phyloP scores from a whole-genome alignment of 495 filamentous ascomycete species.

The Podospora conica region DNA sequence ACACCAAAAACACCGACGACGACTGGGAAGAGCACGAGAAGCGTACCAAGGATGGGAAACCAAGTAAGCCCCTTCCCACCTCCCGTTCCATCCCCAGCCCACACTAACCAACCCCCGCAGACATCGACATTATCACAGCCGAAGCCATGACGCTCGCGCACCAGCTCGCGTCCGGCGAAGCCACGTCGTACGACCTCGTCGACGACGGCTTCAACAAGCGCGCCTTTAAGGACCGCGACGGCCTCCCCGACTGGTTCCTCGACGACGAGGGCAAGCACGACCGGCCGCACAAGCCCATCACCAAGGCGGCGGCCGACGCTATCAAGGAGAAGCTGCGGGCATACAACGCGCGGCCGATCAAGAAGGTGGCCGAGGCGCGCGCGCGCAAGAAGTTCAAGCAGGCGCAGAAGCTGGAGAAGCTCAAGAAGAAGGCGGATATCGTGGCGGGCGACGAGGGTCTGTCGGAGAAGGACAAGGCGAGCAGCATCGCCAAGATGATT shows the following conservation, averaged over 20 bases:
- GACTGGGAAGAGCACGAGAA: conserved; percentile 65
- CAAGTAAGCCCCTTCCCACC: conserved; percentile 47
- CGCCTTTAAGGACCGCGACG: conserved; percentile 83
- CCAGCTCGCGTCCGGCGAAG: conserved; percentile 78
- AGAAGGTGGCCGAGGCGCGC: conserved; percentile 96
- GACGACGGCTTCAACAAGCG: conserved; percentile 94
- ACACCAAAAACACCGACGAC: conserved; percentile 37
- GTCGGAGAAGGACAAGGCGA: conserved; percentile 91
- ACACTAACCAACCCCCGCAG: conserved; percentile 40
- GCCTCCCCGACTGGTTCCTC: conserved; percentile 95
- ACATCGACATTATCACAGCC: conserved; percentile 97
- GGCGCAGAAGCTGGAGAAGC: conserved; percentile 80
- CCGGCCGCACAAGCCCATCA: conserved; percentile 78
- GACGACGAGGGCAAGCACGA: conserved; percentile 86
- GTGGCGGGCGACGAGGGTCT: conserved; percentile 82
- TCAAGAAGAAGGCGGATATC: conserved; percentile 88
- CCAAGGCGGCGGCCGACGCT: conserved; percentile 80
- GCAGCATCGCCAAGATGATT: conserved; percentile 75
- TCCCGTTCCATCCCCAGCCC: conserved; percentile 9
- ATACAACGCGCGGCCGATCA: conserved; percentile 94
- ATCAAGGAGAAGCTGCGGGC: conserved; percentile 93
- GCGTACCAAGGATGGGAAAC: conserved; percentile 59
- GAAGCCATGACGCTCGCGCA: conserved; percentile 99
- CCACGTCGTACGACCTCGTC: conserved; percentile 64
- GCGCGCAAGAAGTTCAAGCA: conserved; percentile 96